A percentile compares a stretch with the other conserved stretches of the same genome.
These are phyloP conservation scores for Flaveria robusta DNA, from an alignment of 129 eudicot species.

Conservation along the genomic window DNA sequence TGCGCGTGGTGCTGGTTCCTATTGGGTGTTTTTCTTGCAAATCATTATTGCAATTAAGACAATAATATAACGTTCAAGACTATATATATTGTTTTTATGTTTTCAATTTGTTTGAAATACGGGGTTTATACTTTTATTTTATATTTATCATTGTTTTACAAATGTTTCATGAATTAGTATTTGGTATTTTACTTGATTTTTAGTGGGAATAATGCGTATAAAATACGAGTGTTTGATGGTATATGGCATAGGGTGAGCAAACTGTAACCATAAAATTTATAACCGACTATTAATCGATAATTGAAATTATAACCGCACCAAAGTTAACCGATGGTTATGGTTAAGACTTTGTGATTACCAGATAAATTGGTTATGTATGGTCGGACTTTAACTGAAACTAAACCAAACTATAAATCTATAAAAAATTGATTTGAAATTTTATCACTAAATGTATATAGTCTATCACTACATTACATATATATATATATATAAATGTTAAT, in stretches of 20 bases:
- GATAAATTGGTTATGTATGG: too few relatives aligned
- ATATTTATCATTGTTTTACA: not conserved
- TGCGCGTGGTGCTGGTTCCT: constrained; percentile 31
- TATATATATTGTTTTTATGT: not conserved
- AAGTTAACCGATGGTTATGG: too few relatives aligned
- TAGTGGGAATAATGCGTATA: not conserved
- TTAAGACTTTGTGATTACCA: too few relatives aligned
- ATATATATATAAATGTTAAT: too few relatives aligned
- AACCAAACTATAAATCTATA: too few relatives aligned
- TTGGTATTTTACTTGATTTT: not conserved
- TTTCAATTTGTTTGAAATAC: not conserved
- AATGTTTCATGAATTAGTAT: not conserved
- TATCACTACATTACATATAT: too few relatives aligned
- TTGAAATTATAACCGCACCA: too few relatives aligned
- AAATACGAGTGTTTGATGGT: not conserved
- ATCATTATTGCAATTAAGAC: constrained; percentile 35
- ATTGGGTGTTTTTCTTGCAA: constrained; percentile 31
- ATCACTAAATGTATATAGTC: too few relatives aligned
- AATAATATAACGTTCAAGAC: constrained; percentile 23
- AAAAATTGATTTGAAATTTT: too few relatives aligned
- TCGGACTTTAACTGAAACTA: too few relatives aligned
- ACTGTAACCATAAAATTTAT: too few relatives aligned
- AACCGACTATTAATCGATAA: too few relatives aligned
- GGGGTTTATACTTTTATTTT: not conserved
- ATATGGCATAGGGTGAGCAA: not conserved